Evolutionary conservation across 2,329 filamentous ascomycete species (phyloP).

Genomic region (Aspergillus texensis): DNA sequence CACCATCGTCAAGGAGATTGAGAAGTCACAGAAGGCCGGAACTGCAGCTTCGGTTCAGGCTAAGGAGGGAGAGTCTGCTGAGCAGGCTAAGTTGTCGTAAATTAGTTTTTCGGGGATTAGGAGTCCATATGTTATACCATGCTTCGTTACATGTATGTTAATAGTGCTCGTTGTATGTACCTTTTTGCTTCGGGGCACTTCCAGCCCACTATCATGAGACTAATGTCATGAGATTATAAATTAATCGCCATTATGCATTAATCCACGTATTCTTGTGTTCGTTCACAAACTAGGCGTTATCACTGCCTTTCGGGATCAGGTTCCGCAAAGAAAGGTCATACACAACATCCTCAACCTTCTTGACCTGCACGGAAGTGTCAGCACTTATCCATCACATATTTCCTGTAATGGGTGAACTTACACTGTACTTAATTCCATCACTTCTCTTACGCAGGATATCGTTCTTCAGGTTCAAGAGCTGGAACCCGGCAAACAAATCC

Average conservation of each 20-base stretch:
- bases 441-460: constrained; percentile 84
- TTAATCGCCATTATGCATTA: neutral
- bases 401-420: constrained; percentile 30
- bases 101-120: neutral
- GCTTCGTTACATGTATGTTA: constrained; percentile 10
- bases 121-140: constrained; percentile 14
- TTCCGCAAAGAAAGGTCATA: constrained; percentile 92
- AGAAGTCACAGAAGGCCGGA: constrained; percentile 52
- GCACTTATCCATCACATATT: neutral
- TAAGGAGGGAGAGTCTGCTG: constrained; percentile 16
- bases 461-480: constrained; percentile 96
- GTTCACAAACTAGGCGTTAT: constrained; percentile 17
- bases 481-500: constrained; percentile 92
- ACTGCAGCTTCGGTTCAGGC: constrained; percentile 27
- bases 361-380: constrained; percentile 61
- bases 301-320: constrained; percentile 61
- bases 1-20: constrained; percentile 73
- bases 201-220: neutral
- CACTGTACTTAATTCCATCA: constrained; percentile 91
- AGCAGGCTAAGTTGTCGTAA: constrained; percentile 28
- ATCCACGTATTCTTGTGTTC: neutral
- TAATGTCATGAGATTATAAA: neutral
- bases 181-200: neutral
- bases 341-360: constrained; percentile 97
- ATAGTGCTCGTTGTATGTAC: neutral